These are phyloP conservation scores for Xylaria sp. DNA, from an alignment of 2,329 filamentous ascomycete genomes.

Conservation along the genomic window DNA sequence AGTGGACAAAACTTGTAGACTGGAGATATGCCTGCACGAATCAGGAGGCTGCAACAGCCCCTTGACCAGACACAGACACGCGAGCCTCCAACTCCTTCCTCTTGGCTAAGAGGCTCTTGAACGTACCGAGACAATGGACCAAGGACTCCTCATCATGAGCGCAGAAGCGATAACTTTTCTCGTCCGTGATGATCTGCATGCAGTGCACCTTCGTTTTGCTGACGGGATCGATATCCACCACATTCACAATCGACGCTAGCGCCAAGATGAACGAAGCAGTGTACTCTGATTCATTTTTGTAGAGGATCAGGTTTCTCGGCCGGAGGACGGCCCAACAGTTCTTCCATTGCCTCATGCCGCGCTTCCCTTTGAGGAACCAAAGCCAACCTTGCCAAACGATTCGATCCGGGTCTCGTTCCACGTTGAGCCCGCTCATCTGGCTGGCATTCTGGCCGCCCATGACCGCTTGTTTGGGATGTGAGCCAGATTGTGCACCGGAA, in stretches of 20 bases:
- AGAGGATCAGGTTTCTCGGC: slow-evolving; percentile 84
- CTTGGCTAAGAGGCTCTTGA: slow-evolving; percentile 86
- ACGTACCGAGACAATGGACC: slow-evolving; percentile 84
- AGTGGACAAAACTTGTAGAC: neutral
- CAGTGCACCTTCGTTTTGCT: slow-evolving; percentile 87
- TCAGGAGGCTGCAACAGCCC: slow-evolving; percentile 22
- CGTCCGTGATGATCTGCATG: slow-evolving; percentile 92
- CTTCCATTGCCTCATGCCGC: slow-evolving; percentile 92
- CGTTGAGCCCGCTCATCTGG: slow-evolving; percentile 67
- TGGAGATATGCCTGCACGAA: neutral
- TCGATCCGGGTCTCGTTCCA: slow-evolving; percentile 78
- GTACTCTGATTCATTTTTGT: slow-evolving; percentile 94
- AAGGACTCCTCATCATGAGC: slow-evolving; percentile 83
- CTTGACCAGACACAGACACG: slow-evolving; percentile 50
- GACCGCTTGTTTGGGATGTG: slow-evolving; percentile 48
- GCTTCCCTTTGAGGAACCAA: slow-evolving; percentile 82
- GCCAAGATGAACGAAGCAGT: slow-evolving; percentile 84
- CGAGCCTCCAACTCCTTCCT: slow-evolving; percentile 70
- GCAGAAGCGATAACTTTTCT: slow-evolving; percentile 83
- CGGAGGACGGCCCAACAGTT: slow-evolving; percentile 92
- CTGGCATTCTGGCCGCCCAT: slow-evolving; percentile 65
- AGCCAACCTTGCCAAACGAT: slow-evolving; percentile 96
- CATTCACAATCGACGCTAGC: slow-evolving; percentile 82
- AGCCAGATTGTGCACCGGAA: slow-evolving; percentile 48
- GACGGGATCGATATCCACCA: slow-evolving; percentile 89